Percentiles rank a stretch among this genome's conserved stretches.
These are phyloP conservation scores for Heritiera littoralis DNA, from an alignment of 345 rosid species.

Conservation along the genomic window DNA sequence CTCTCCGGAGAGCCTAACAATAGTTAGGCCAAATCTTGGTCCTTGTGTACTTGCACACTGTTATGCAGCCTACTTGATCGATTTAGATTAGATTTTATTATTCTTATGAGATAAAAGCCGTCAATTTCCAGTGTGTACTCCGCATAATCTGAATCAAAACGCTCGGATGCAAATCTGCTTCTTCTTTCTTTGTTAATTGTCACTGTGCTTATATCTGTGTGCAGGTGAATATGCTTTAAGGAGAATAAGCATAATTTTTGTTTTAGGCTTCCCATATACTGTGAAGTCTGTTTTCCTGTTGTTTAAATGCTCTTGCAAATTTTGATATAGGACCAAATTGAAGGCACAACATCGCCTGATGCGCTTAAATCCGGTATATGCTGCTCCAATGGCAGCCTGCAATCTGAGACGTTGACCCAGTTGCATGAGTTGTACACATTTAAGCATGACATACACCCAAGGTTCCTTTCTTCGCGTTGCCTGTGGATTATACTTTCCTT, in stretches of 20 bases:
- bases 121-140: too few relatives aligned
- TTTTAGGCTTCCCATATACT: neutral
- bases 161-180: too few relatives aligned
- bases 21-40: too few relatives aligned
- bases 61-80: neutral
- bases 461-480: conserved; percentile 2
- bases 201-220: neutral
- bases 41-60: neutral
- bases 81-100: neutral
- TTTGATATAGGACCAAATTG: conserved; percentile 21
- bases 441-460: conserved; percentile 17
- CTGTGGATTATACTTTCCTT: neutral
- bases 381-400: conserved; percentile 1
- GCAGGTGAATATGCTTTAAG: neutral
- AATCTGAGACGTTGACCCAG: neutral
- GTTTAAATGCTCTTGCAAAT: conserved; percentile 7
- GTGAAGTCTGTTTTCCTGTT: neutral
- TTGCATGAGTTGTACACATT: conserved; percentile 8
- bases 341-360: neutral
- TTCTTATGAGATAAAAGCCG: neutral
- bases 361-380: conserved; percentile 5
- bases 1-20: too few relatives aligned
- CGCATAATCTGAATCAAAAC: neutral
- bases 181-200: neutral
- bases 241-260: neutral